These are phyloP conservation scores for Russula ochroleuca DNA, from an alignment of 768 basidiomycete genomes.

Conservation along the genomic window DNA sequence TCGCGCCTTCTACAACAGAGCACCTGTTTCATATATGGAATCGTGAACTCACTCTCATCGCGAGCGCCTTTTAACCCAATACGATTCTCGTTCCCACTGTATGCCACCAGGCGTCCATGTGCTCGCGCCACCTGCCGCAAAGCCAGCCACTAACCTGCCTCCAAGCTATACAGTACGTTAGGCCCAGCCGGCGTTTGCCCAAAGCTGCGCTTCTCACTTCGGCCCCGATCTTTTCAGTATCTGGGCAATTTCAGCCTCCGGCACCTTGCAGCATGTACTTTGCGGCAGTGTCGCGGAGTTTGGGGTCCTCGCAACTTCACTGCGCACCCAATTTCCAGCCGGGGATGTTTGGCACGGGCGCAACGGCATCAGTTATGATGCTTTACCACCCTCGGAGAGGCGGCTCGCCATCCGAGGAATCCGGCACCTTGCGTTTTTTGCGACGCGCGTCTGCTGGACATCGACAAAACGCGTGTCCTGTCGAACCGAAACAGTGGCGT, in stretches of 20 bases:
- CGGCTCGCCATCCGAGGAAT: conserved; percentile 23
- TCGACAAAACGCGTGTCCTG: conserved; percentile 24
- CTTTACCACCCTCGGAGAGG: conserved; percentile 24
- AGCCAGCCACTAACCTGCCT: conserved; percentile 18
- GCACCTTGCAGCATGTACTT: conserved; percentile 11
- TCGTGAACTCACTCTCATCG: conserved; percentile 4
- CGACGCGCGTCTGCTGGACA: conserved; percentile 21
- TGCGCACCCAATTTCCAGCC: conserved; percentile 21
- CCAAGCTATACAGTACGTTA: conserved; percentile 18
- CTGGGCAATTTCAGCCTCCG: conserved; percentile 2
- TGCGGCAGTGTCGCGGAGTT: conserved; percentile 24
- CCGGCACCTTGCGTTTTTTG: conserved; percentile 25
- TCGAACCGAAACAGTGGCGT: conserved; percentile 25
- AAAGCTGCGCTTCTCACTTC: conserved; percentile 5
- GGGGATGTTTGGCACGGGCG: conserved; percentile 23
- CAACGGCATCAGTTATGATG: conserved; percentile 22
- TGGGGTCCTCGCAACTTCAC: conserved; percentile 20
- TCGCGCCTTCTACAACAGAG: conserved; percentile 13
- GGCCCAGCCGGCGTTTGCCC: conserved; percentile 12
- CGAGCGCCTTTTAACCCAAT: conserved; percentile 16
- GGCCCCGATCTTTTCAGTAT: conserved; percentile 9
- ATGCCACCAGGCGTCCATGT: conserved; percentile 27
- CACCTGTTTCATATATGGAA: conserved; percentile 11
- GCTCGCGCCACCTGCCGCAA: conserved; percentile 23
- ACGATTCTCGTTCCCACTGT: conserved; percentile 25